Evolutionary conservation across 768 basidiomycete genomes (phyloP).

Genomic region (Cubamyces sp.): DNA sequence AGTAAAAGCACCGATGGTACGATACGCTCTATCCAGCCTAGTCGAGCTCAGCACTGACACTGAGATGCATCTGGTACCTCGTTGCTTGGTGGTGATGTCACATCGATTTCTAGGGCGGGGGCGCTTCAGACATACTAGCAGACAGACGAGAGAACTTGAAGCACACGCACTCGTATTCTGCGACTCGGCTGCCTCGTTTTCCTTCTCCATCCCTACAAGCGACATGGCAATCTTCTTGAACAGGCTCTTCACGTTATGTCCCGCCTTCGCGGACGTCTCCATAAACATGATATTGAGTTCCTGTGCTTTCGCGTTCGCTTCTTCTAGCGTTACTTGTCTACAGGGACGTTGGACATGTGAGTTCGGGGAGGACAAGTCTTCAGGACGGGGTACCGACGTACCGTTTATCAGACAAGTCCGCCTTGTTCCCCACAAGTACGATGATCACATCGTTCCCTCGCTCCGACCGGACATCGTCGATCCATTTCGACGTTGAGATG

Average conservation of each 20-base stretch:
- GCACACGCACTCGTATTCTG: slow-evolving; percentile 49
- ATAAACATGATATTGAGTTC: slow-evolving; percentile 97
- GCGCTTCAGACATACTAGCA: neutral
- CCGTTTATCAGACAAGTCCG: slow-evolving; percentile 98
- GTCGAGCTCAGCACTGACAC: slow-evolving; percentile 70
- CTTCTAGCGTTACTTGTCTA: slow-evolving; percentile 98
- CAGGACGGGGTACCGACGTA: slow-evolving; percentile 39
- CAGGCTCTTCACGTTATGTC: slow-evolving; percentile 97
- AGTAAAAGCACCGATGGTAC: slow-evolving; percentile 15
- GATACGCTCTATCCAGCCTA: slow-evolving; percentile 8
- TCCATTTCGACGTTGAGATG: slow-evolving; percentile 98
- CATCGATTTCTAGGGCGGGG: slow-evolving; percentile 78
- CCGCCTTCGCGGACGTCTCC: slow-evolving; percentile 99
- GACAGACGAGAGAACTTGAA: neutral
- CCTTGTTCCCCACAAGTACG: slow-evolving; percentile 98
- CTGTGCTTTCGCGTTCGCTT: slow-evolving; percentile 89
- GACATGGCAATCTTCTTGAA: slow-evolving; percentile 99
- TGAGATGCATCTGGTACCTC: slow-evolving; percentile 86
- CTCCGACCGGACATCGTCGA: slow-evolving; percentile 98
- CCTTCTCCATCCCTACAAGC: slow-evolving; percentile 94
- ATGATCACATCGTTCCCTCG: slow-evolving; percentile 98
- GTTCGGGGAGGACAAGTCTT: too few relatives aligned
- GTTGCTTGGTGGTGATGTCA: slow-evolving; percentile 68
- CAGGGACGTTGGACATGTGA: slow-evolving; percentile 6
- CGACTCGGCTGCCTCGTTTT: slow-evolving; percentile 51